Base-by-base conservation (phyloP, 305 asterid genomes). In the Fraxinus albicans region DNA sequence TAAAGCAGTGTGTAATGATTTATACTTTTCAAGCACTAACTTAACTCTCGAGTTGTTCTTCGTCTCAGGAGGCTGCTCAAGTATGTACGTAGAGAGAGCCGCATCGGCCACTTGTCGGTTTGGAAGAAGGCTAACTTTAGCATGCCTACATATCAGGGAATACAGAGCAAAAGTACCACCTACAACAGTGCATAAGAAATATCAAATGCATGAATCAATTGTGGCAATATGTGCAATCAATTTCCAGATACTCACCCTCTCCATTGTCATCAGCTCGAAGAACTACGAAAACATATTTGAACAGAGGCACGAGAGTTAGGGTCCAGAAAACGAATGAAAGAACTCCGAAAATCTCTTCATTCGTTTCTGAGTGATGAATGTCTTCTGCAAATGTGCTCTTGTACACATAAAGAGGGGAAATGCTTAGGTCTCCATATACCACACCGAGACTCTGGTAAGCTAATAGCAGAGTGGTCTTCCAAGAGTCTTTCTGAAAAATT, bases 91-190 rank as follows among this genome's bases (percentile, higher is more conserved):
- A 17, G 97, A 94, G 50, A 96, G 95, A 80, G 98, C 92, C 89
- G 92, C 98, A 87, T 96, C 98, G 1, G 97, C 89, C 25, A 94
- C 86, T 88, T 96, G 99, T 40, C 94, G 85, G 65, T 93, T 96
- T 0, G 99, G 98, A 77, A 96, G 96, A 83, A 93, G 95, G 89
- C 99, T 90, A 42, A 96, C 99, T 89, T 92, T 96, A 77, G 99
- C 98, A 86, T 96, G 99, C 91, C 98, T 86, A 82, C 99, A 96
- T 87, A 96, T 96, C 79, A 94, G 82, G 84, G 98, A 93, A 86
- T 96, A 96, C 74, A 96, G 91, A 63, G 98, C 99, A 90, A 96
- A 94, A 36, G 99, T 96, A 55, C 99, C 98, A 88, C 99, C 99
- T 96, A 93, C 90, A 87, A 74, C 76, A 88, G 73, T 81, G 42